Evolutionary conservation across 1,284 basidiomycete genomes (phyloP).

Genomic region (Cutaneotrichosporon sp.): DNA sequence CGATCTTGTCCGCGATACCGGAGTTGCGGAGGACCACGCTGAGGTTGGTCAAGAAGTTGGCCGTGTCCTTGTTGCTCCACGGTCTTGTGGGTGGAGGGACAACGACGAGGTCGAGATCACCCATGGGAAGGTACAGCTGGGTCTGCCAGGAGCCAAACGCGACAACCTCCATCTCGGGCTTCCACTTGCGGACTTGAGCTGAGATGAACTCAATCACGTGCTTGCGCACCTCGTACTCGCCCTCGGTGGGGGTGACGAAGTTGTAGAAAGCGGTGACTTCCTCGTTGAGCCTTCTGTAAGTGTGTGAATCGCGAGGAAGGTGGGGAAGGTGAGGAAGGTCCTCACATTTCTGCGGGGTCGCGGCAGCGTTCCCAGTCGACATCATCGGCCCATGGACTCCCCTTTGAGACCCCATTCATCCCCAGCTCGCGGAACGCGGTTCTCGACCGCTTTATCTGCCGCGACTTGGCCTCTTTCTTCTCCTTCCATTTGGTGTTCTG

Average conservation of each 20-base stretch:
- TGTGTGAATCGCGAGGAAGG: not conserved
- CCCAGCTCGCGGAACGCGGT: not conserved
- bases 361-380: slow-evolving; percentile 74
- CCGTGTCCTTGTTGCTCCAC: slow-evolving; percentile 49
- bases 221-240: slow-evolving; percentile 79
- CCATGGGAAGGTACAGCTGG: slow-evolving; percentile 87
- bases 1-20: slow-evolving; percentile 62
- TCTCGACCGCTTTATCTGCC: not conserved
- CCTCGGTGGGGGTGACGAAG: slow-evolving; percentile 81
- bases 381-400: slow-evolving; percentile 72
- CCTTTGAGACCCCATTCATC: not conserved
- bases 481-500: not conserved
- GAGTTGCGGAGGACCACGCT: slow-evolving; percentile 54
- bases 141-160: slow-evolving; percentile 95
- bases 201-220: slow-evolving; percentile 74
- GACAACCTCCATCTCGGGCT: slow-evolving; percentile 75
- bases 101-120: slow-evolving; percentile 64
- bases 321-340: not conserved
- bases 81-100: slow-evolving; percentile 34
- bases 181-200: slow-evolving; percentile 63
- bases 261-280: slow-evolving; percentile 81
- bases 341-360: slow-evolving; percentile 78
- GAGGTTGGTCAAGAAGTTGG: slow-evolving; percentile 51
- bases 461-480: not conserved
- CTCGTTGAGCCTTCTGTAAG: slow-evolving; percentile 64